Evolutionary conservation across 352 stramenopile species (phyloP).

Genomic region (Pythium rhizo-oryzae): DNA sequence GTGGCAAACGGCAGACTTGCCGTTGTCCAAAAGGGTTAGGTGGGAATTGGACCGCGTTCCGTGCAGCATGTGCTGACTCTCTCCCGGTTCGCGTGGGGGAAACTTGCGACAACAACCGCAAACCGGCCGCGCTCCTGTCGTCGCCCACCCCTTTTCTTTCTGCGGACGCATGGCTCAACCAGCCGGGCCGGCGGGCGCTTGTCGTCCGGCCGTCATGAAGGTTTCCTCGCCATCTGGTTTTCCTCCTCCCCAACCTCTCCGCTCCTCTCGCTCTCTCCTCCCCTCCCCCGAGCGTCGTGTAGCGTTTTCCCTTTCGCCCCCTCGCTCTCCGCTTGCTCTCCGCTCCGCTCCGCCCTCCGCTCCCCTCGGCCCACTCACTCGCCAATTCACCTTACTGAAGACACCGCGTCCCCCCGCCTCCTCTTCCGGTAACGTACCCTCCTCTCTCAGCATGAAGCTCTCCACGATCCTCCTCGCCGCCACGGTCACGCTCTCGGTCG

Average conservation of each 20-base stretch:
- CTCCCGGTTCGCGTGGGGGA: neutral
- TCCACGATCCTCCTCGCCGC: slow-evolving; percentile 28
- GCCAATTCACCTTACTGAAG: slow-evolving; percentile 6
- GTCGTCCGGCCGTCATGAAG: slow-evolving; percentile 2
- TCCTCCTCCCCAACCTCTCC: neutral
- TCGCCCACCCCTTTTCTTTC: neutral
- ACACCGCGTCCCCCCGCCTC: neutral
- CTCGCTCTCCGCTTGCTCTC: neutral
- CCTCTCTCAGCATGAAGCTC: slow-evolving; percentile 33
- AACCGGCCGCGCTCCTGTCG: no score
- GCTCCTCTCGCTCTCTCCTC: neutral
- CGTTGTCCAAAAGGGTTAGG: slow-evolving; percentile 1
- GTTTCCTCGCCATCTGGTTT: slow-evolving; percentile 4
- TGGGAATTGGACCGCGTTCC: neutral
- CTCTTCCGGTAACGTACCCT: neutral
- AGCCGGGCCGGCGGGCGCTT: neutral
- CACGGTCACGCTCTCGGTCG: slow-evolving; percentile 10
- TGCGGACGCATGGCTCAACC: neutral
- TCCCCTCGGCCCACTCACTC: slow-evolving; percentile 1
- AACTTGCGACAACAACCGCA: neutral
- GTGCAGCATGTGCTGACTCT: neutral
- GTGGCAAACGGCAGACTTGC: neutral
- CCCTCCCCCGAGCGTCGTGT: neutral
- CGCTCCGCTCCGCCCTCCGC: neutral
- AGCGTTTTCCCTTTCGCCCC: no score